Percentiles rank a stretch among this genome's conserved stretches.
Conservation (phyloP, 2,329 filamentous ascomycete species). For the Cercospora janseana region DNA sequence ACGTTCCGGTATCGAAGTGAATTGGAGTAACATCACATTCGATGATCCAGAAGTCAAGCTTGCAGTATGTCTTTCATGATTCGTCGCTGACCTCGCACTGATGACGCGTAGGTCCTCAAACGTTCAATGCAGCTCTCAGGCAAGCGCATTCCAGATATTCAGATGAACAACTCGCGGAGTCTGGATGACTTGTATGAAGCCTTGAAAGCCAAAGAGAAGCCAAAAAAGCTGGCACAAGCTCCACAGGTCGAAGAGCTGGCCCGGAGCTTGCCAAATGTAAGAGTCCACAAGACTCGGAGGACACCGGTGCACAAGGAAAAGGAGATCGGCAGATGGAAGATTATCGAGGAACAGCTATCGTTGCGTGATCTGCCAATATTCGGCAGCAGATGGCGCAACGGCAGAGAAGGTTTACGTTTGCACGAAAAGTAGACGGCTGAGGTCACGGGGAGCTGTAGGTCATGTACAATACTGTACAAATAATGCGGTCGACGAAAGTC, state of each 20-base stretch:
- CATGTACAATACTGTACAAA: slow-evolving; percentile 2
- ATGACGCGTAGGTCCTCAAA: slow-evolving; percentile 68
- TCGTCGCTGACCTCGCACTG: slow-evolving; percentile 15
- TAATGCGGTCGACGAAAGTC: not conserved
- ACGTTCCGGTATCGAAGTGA: not conserved
- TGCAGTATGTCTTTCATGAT: slow-evolving; percentile 54
- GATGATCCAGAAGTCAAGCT: slow-evolving; percentile 64
- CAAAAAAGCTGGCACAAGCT: slow-evolving; percentile 60
- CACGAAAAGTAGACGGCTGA: slow-evolving; percentile 5
- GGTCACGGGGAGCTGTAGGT: not conserved
- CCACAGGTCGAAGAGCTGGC: slow-evolving; percentile 53
- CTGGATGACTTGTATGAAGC: slow-evolving; percentile 41
- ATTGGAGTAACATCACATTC: slow-evolving; percentile 39
- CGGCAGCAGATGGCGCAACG: slow-evolving; percentile 16
- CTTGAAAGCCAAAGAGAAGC: slow-evolving; percentile 41
- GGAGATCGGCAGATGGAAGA: slow-evolving; percentile 72
- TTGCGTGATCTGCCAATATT: slow-evolving; percentile 59
- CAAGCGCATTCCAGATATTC: slow-evolving; percentile 68
- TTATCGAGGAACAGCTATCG: slow-evolving; percentile 69
- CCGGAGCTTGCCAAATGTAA: slow-evolving; percentile 64
- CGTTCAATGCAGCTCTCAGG: slow-evolving; percentile 79
- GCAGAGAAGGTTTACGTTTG: slow-evolving; percentile 16
- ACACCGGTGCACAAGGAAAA: slow-evolving; percentile 71
- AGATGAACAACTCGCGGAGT: slow-evolving; percentile 49
- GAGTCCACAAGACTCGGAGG: slow-evolving; percentile 61